Evolutionary conservation across 106 monocot genomes (phyloP).

Genomic region (Dendrobium nobile): DNA sequence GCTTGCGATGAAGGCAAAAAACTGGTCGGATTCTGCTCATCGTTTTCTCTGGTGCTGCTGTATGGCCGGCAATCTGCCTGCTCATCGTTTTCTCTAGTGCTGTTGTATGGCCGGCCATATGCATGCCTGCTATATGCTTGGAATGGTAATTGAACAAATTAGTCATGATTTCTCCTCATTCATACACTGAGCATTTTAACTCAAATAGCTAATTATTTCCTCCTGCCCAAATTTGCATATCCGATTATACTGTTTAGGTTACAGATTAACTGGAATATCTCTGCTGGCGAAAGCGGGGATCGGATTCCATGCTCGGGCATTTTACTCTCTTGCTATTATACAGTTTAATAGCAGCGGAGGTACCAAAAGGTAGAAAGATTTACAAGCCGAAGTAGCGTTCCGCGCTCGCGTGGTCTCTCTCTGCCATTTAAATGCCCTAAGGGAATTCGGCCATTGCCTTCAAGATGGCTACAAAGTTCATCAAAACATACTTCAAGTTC

Average conservation of each 20-base stretch:
- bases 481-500: conserved; percentile 36
- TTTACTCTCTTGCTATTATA: conserved; percentile 58
- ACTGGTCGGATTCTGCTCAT: conserved; percentile 24
- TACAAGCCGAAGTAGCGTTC: conserved; percentile 56
- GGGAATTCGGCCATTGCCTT: conserved; percentile 85
- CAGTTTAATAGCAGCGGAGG: conserved; percentile 77
- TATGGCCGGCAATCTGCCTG: no score
- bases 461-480: conserved; percentile 75
- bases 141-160: neutral
- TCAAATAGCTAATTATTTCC: no score
- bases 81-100: no score
- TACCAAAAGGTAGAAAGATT: conserved; percentile 50
- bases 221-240: conserved; percentile 23
- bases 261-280: conserved; percentile 24
- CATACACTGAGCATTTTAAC: no score
- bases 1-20: conserved; percentile 22
- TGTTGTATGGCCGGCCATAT: neutral
- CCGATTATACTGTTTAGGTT: conserved; percentile 53
- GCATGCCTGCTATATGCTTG: conserved; percentile 32
- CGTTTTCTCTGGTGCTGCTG: no score
- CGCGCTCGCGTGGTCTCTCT: conserved; percentile 53
- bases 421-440: conserved; percentile 67
- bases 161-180: neutral
- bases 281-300: conserved; percentile 58
- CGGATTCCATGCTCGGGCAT: conserved; percentile 43